phyloP scores from a whole-genome alignment of 805 yeast genomes.

The Cyberlindnera saturnus region DNA sequence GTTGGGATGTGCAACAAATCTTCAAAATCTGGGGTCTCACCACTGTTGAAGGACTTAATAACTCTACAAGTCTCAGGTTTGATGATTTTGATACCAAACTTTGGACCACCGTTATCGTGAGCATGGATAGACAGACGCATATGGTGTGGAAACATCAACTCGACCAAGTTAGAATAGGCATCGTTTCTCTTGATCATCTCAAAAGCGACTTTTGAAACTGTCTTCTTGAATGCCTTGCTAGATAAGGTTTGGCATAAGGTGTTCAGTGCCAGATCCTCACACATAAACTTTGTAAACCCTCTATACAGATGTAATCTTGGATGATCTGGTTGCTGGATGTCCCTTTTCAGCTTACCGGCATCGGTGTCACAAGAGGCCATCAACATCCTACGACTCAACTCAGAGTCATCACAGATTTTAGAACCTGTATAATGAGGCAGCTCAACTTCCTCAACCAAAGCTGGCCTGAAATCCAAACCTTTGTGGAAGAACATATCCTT shows the following conservation, averaged over 20 bases:
- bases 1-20: conserved; percentile 59
- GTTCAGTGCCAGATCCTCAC: conserved; percentile 45
- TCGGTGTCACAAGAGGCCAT: conserved; percentile 43
- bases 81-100: conserved; percentile 49
- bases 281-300: conserved; percentile 56
- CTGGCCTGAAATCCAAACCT: conserved; percentile 23
- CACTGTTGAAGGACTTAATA: conserved; percentile 34
- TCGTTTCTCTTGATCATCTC: conserved; percentile 63
- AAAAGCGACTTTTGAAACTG: conserved; percentile 48
- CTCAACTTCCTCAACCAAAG: conserved; percentile 25
- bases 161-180: conserved; percentile 59
- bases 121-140: conserved; percentile 58
- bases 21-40: conserved; percentile 38
- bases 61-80: conserved; percentile 38
- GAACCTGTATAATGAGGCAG: conserved; percentile 34
- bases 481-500: conserved; percentile 34
- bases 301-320: conserved; percentile 48
- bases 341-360: conserved; percentile 62
- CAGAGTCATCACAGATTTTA: conserved; percentile 31
- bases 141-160: conserved; percentile 52
- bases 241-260: conserved; percentile 34
- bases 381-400: conserved; percentile 33
- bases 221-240: conserved; percentile 39
- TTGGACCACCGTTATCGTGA: conserved; percentile 53
- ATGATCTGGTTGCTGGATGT: conserved; percentile 48